A percentile compares a stretch with the other conserved stretches of the same genome.
Evolutionary conservation across 139 green algal genomes (phyloP).

Genomic region (Chlorokybus atmophyticus): DNA sequence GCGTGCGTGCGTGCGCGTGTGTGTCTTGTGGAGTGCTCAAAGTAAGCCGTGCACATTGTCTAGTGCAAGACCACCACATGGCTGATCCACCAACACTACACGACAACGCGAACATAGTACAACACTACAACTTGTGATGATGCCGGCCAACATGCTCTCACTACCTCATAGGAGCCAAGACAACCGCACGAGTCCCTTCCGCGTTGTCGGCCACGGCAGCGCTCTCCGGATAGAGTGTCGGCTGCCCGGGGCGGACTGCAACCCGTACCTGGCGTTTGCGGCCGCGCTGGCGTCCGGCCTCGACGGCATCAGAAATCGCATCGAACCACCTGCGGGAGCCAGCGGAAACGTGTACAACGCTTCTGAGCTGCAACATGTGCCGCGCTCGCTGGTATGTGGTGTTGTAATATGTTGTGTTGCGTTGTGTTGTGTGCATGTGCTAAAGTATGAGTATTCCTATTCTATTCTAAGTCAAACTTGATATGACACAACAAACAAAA

Average conservation of each 20-base stretch:
- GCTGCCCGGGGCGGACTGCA: neutral
- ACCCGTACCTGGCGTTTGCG: slow-evolving; percentile 5
- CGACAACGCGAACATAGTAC: too few species aligned
- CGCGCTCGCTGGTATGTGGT: neutral
- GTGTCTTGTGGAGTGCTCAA: too few species aligned
- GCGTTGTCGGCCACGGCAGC: neutral
- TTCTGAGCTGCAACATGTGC: neutral
- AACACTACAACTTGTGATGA: too few species aligned
- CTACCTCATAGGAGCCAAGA: neutral
- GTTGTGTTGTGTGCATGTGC: neutral
- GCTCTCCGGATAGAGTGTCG: slow-evolving; percentile 1
- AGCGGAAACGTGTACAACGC: neutral
- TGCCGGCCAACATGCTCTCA: too few species aligned
- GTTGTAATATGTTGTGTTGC: neutral
- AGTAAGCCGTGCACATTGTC: too few species aligned
- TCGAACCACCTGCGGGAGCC: neutral
- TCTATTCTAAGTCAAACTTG: neutral
- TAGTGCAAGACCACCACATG: too few species aligned
- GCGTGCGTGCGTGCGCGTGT: too few species aligned
- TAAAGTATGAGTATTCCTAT: neutral
- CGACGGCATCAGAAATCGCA: neutral
- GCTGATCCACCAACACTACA: too few species aligned
- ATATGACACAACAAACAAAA: neutral
- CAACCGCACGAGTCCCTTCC: slow-evolving; percentile 3
- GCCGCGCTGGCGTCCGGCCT: neutral